A percentile compares a stretch with the other conserved stretches of the same genome.
phyloP scores from a whole-genome alignment of 148 eudicot species.

The Chenopodium quinoa region DNA sequence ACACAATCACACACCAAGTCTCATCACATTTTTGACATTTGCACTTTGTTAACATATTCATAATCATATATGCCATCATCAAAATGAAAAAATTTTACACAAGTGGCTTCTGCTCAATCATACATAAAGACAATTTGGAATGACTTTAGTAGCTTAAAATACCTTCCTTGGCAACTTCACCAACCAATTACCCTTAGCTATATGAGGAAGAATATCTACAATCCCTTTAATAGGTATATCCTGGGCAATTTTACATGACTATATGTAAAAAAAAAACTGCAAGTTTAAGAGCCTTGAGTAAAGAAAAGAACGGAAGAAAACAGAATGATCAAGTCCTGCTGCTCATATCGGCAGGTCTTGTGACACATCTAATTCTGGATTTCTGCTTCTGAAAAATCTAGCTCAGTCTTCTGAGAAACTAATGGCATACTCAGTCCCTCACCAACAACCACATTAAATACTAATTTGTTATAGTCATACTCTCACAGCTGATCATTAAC shows the following conservation, averaged over 20 bases:
- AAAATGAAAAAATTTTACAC: not conserved
- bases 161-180: not conserved
- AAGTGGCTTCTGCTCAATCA: not conserved
- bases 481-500: no score
- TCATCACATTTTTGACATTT: not conserved
- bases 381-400: not conserved
- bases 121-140: not conserved
- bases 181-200: not conserved
- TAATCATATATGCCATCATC: not conserved
- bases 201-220: not conserved
- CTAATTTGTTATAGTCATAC: no score
- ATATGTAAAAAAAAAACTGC: not conserved
- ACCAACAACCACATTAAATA: not conserved
- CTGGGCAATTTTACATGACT: not conserved
- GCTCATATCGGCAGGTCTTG: not conserved
- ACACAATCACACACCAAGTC: not conserved
- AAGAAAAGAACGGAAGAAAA: not conserved
- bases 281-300: not conserved
- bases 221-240: not conserved
- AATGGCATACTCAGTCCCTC: not conserved
- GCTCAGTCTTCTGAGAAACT: not conserved
- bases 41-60: not conserved
- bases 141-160: not conserved
- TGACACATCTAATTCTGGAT: not conserved
- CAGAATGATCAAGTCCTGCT: not conserved